A percentile compares a stretch with the other conserved stretches of the same genome.
phyloP scores from a whole-genome alignment of 176 grass and related monocot genomes.

The Eragrostis nindensis region DNA sequence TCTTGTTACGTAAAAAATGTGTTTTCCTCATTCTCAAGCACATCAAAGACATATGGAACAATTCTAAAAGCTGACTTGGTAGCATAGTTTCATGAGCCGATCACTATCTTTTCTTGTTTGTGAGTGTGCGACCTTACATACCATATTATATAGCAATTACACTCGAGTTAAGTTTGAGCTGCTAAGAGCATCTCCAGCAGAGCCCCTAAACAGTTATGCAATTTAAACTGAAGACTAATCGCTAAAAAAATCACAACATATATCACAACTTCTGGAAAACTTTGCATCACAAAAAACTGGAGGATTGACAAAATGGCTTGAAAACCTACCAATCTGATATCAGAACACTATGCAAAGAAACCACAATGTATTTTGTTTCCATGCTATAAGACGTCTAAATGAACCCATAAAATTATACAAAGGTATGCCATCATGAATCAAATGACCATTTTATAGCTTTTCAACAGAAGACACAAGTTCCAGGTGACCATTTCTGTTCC shows the following conservation, averaged over 20 bases:
- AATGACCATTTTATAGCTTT: not conserved
- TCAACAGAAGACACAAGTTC: conserved; percentile 15
- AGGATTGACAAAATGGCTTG: not conserved
- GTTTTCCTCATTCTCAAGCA: conserved; percentile 1
- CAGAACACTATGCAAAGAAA: not conserved
- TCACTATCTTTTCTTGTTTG: not conserved
- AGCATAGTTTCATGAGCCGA: not conserved
- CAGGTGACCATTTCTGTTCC: not conserved
- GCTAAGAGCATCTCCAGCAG: no score
- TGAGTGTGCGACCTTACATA: not conserved
- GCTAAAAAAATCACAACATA: not conserved
- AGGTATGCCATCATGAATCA: not conserved
- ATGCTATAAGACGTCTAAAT: not conserved
- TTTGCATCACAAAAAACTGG: not conserved
- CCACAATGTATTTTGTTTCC: not conserved
- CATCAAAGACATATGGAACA: not conserved
- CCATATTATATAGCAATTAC: not conserved
- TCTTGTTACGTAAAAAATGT: not conserved
- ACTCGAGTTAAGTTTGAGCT: not conserved
- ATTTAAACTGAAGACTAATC: not conserved
- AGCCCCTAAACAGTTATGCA: not conserved
- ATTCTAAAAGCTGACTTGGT: not conserved
- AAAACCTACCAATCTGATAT: conserved; percentile 1
- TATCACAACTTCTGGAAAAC: not conserved
- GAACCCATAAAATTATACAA: not conserved